Evolutionary conservation across 352 stramenopile species (phyloP).

Genomic region (Phytophthora citrophthora): DNA sequence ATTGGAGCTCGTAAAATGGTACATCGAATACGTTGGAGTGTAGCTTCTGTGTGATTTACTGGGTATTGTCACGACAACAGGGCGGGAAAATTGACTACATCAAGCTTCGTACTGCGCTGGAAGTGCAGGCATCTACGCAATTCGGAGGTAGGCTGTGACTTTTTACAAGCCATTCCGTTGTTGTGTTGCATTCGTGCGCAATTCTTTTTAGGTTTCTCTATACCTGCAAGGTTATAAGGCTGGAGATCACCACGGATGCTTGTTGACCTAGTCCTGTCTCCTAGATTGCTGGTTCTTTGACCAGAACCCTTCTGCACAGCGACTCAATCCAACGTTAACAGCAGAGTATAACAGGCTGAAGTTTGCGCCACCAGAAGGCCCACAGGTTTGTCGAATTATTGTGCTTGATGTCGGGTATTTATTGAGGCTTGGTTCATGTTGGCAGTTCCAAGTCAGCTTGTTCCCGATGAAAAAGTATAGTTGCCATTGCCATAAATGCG

Average conservation of each 20-base stretch:
- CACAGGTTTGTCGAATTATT: constrained; percentile 48
- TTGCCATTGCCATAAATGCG: constrained; percentile 71
- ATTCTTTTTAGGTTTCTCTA: constrained; percentile 8
- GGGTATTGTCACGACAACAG: constrained; percentile 23
- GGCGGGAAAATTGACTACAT: constrained; percentile 74
- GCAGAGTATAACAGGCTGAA: constrained; percentile 74
- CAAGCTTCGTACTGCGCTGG: constrained; percentile 66
- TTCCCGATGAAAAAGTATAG: constrained; percentile 88
- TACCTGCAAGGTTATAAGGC: not conserved
- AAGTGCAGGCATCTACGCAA: constrained; percentile 45
- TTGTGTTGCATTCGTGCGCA: constrained; percentile 11
- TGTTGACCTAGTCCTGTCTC: constrained; percentile 25
- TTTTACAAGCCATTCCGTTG: not conserved
- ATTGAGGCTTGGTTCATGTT: not conserved
- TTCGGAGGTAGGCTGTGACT: constrained; percentile 52
- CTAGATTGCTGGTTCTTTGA: constrained; percentile 91
- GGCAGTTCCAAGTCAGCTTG: constrained; percentile 84
- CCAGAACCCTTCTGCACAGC: constrained; percentile 63
- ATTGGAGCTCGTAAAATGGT: constrained; percentile 64
- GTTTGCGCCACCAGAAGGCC: constrained; percentile 71
- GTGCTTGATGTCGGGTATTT: not conserved
- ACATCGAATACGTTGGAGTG: not conserved
- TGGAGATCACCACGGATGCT: constrained; percentile 9
- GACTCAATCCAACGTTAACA: constrained; percentile 29
- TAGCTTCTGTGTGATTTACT: not conserved